Conservation (phyloP, 345 rosid genomes). For the Euphorbia peplus region DNA sequence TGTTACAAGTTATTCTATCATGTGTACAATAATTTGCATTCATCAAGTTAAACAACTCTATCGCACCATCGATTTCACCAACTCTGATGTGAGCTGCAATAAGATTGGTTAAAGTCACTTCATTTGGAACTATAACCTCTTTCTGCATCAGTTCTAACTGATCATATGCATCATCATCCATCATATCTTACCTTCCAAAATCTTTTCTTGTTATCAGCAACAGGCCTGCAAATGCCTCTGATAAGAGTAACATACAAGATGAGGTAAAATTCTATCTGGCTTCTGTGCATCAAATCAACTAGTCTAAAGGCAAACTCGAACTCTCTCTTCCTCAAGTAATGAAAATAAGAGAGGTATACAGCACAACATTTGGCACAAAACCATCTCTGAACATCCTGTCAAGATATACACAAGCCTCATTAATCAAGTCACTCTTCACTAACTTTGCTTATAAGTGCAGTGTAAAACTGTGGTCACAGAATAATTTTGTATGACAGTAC, state of each 20-base stretch:
- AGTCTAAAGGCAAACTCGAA: conserved; percentile 48
- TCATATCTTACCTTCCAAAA: conserved; percentile 23
- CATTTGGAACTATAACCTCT: conserved; percentile 54
- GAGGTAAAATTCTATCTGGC: conserved; percentile 41
- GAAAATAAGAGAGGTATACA: conserved; percentile 51
- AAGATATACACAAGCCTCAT: conserved; percentile 57
- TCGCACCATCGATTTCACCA: conserved; percentile 52
- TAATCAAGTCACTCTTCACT: conserved; percentile 51
- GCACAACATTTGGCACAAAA: conserved; percentile 45
- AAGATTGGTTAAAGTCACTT: conserved; percentile 59
- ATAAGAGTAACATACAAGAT: conserved; percentile 37
- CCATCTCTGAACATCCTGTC: conserved; percentile 62
- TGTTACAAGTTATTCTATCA: conserved; percentile 40
- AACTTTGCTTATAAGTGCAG: conserved; percentile 57
- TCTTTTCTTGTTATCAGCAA: conserved; percentile 23
- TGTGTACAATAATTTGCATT: conserved; percentile 40
- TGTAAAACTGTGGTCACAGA: conserved; percentile 52
- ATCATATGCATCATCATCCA: conserved; percentile 48
- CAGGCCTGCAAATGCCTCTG: conserved; percentile 44
- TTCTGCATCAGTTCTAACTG: conserved; percentile 51
- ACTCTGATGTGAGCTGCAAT: conserved; percentile 44
- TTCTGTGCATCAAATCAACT: conserved; percentile 47
- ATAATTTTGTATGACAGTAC: too few species aligned
- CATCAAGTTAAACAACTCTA: conserved; percentile 48
- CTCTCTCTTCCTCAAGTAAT: conserved; percentile 53